Base-by-base conservation (phyloP, 345 rosid species). In the Zanthoxylum bungeanum region DNA sequence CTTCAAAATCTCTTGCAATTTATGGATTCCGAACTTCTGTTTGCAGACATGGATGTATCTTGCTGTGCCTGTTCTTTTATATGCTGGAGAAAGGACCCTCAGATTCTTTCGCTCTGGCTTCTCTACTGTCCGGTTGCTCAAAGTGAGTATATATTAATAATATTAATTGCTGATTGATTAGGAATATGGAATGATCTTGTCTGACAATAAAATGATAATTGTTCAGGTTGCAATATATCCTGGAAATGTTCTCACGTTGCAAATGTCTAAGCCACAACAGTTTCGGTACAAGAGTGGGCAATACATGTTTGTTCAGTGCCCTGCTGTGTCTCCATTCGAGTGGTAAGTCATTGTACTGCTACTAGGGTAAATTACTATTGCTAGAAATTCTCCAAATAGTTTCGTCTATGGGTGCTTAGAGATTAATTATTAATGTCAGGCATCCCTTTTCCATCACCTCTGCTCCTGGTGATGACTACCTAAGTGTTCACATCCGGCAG, bases 391-490 rank as follows among this genome's bases (percentile, higher is more conserved):
- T 37, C 16, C 25, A 37, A 7, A 11, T 9, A 6, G 39, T 56
- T 19, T 22, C 34, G 49, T 19, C 36, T n/a, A 1, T 24, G 33
- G 21, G 28, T 34, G 17, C 36, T 68, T 16, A 36, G 17, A 19
- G 34, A 34, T 40, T 40, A 25, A 27, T 39, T 66, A n/a, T 67
- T 28, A 9, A 42, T 60, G 30, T n/a, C 87, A 95, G 99, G 99
- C 99, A 95, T 80, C 99, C 99, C 7, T 95, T 95, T 85, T 95
- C 99, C 2, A 95, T 95, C 62, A 95, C 99, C 55, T 95, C 99
- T 12, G 97, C 99, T 49, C 99, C 99, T 33, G 98, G 82, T 16
- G 99, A 95, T 78, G 89, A 92, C 65, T 95, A 85, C 81, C 85
- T 95, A 9, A 95, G 99, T 60, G 91, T 95, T 75, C 99, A 95